Evolutionary conservation across 2,329 filamentous ascomycete species (phyloP).

Genomic region (Ceratocystis variospora): DNA sequence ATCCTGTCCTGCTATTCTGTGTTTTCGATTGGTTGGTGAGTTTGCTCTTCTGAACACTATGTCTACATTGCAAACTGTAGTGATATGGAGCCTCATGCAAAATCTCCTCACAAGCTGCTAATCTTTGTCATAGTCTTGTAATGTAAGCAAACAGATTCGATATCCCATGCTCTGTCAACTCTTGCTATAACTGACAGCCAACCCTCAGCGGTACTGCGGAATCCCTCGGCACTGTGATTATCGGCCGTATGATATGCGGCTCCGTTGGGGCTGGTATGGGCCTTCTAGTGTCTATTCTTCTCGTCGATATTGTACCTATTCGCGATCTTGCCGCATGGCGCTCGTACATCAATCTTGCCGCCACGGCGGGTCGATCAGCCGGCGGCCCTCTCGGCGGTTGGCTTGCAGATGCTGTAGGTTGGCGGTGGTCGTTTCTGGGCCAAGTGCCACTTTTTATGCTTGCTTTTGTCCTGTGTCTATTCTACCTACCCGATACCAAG

Average conservation of each 20-base stretch:
- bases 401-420: conserved; percentile 50
- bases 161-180: not conserved
- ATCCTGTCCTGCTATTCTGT: conserved; percentile 24
- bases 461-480: conserved; percentile 39
- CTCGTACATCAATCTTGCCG: conserved; percentile 39
- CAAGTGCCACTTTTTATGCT: conserved; percentile 46
- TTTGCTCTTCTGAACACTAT: not conserved
- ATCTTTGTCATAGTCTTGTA: conserved; percentile 4
- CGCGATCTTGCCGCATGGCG: conserved; percentile 41
- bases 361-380: conserved; percentile 37
- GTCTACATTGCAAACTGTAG: no score
- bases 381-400: conserved; percentile 45
- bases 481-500: conserved; percentile 34
- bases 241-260: conserved; percentile 39
- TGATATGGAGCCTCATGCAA: no score
- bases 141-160: conserved; percentile 1
- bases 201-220: conserved; percentile 21
- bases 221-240: conserved; percentile 35
- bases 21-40: conserved; percentile 24
- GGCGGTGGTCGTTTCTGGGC: conserved; percentile 52
- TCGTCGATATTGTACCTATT: conserved; percentile 39
- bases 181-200: not conserved
- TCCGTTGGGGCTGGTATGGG: conserved; percentile 39
- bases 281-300: conserved; percentile 37
- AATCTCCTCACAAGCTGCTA: not conserved